These are phyloP conservation scores for Boletus hoseneyae DNA, from an alignment of 1,284 basidiomycete genomes.

Conservation along the genomic window DNA sequence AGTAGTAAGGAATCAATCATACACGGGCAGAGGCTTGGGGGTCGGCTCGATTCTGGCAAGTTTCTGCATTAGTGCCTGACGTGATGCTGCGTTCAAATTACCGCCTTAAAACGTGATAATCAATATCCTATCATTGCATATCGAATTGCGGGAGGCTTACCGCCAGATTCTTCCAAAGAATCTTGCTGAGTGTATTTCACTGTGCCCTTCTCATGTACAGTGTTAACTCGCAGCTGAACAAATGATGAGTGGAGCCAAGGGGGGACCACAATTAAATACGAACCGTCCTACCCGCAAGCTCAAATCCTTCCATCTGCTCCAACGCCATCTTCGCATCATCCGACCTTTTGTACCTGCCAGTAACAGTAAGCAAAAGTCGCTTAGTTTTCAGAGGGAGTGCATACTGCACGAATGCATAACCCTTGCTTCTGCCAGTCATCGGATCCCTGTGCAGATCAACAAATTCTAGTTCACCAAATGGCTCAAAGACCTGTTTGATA, in stretches of 20 bases:
- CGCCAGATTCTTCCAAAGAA: constrained; percentile 79
- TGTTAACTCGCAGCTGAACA: constrained; percentile 79
- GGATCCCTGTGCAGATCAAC: constrained; percentile 96
- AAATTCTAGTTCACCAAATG: constrained; percentile 96
- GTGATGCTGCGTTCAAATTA: constrained; percentile 92
- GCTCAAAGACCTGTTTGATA: constrained; percentile 97
- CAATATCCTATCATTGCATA: constrained; percentile 3
- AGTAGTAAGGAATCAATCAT: constrained; percentile 28
- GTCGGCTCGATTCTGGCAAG: constrained; percentile 86
- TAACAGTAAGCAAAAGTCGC: constrained; percentile 1
- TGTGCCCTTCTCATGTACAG: constrained; percentile 85
- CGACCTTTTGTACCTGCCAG: constrained; percentile 73
- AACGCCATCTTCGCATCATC: constrained; percentile 95
- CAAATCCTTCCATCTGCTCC: constrained; percentile 98
- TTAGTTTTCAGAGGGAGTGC: background rate
- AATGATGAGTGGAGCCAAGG: constrained; percentile 9
- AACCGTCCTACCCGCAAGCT: constrained; percentile 90
- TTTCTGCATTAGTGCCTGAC: constrained; percentile 99
- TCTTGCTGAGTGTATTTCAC: constrained; percentile 72
- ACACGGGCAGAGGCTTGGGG: constrained; percentile 58
- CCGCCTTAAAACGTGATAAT: constrained; percentile 50
- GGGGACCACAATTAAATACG: constrained; percentile 29
- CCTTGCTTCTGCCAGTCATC: constrained; percentile 92
- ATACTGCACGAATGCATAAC: constrained; percentile 96
- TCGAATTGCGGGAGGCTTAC: constrained; percentile 35